These are phyloP conservation scores for Grigorovia humatica DNA, from an alignment of 805 yeast genomes.

Conservation along the genomic window DNA sequence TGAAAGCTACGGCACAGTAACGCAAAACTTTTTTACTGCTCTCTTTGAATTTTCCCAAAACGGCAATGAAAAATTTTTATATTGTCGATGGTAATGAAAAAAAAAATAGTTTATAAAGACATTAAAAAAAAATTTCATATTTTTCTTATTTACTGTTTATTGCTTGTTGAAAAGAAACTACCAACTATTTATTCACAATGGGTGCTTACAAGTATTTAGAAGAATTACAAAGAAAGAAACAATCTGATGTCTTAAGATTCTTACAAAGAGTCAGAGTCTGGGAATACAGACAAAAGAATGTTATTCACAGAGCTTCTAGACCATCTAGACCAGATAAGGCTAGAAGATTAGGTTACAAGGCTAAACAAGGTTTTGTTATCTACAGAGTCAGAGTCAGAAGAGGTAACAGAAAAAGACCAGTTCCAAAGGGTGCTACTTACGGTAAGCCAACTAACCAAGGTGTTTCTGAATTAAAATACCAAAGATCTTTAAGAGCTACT, in stretches of 20 bases:
- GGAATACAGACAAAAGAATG: conserved; percentile 99
- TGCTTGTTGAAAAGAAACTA: background rate
- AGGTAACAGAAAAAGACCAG: conserved; percentile 99
- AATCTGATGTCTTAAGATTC: conserved; percentile 98
- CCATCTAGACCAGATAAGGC: conserved; percentile 99
- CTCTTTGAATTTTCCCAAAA: background rate
- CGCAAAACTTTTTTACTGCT: background rate
- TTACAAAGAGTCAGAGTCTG: conserved; percentile 99
- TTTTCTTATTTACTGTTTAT: background rate
- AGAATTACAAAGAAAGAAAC: conserved; percentile 99
- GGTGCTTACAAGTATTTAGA: conserved; percentile 99
- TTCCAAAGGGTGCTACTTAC: conserved; percentile 99
- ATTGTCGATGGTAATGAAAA: background rate
- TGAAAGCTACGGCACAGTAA: background rate
- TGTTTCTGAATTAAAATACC: conserved; percentile 98
- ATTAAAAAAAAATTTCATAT: background rate
- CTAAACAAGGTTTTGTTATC: conserved; percentile 98
- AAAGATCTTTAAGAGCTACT: conserved; percentile 93
- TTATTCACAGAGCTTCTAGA: conserved; percentile 96
- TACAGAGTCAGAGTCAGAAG: conserved; percentile 99
- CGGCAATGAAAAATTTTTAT: background rate
- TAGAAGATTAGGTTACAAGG: conserved; percentile 99
- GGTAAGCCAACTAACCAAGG: conserved; percentile 99
- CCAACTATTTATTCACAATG: conserved; percentile 40
- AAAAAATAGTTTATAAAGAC: background rate